A percentile compares a stretch with the other conserved stretches of the same genome.
phyloP scores from a whole-genome alignment of 1,139 yeast genomes.

The Debaryomycetaceae sp. region DNA sequence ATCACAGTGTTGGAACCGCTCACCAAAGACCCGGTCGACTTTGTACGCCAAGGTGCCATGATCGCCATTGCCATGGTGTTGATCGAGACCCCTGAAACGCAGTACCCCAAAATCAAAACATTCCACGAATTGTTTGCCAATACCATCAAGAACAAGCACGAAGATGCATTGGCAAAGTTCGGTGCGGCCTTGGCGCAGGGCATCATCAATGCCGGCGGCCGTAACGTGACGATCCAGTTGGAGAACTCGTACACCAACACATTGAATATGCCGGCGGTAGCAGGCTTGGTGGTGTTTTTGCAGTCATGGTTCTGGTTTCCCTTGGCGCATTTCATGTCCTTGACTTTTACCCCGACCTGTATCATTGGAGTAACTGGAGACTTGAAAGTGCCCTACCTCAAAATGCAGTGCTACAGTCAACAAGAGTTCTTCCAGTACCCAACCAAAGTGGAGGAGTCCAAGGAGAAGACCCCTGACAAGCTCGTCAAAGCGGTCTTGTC shows the following conservation, averaged over 20 bases:
- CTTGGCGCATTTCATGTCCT: constrained; percentile 79
- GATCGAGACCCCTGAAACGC: constrained; percentile 85
- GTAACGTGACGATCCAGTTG: constrained; percentile 88
- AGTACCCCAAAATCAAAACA: constrained; percentile 69
- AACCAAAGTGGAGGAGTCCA: constrained; percentile 71
- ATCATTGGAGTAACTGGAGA: constrained; percentile 81
- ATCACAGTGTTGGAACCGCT: constrained; percentile 87
- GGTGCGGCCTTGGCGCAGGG: constrained; percentile 98
- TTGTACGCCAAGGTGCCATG: constrained; percentile 96
- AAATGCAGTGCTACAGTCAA: constrained; percentile 71
- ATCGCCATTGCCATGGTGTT: constrained; percentile 88
- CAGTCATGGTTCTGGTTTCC: constrained; percentile 99
- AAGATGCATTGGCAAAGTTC: constrained; percentile 93
- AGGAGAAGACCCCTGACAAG: constrained; percentile 80
- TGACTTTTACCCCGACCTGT: constrained; percentile 89
- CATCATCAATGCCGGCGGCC: constrained; percentile 97
- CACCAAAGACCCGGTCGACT: constrained; percentile 89
- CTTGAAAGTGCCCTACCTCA: constrained; percentile 77
- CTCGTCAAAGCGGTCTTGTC: constrained; percentile 89
- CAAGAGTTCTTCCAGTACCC: constrained; percentile 82
- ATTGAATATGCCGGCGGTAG: constrained; percentile 80
- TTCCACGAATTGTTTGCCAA: constrained; percentile 66
- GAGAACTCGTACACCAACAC: constrained; percentile 91
- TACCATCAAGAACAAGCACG: constrained; percentile 77
- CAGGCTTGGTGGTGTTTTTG: constrained; percentile 79